Percentiles rank a stretch among this genome's conserved stretches.
These are phyloP conservation scores for Colletotrichum lentis DNA, from an alignment of 2,329 filamentous ascomycete species.

Conservation along the genomic window DNA sequence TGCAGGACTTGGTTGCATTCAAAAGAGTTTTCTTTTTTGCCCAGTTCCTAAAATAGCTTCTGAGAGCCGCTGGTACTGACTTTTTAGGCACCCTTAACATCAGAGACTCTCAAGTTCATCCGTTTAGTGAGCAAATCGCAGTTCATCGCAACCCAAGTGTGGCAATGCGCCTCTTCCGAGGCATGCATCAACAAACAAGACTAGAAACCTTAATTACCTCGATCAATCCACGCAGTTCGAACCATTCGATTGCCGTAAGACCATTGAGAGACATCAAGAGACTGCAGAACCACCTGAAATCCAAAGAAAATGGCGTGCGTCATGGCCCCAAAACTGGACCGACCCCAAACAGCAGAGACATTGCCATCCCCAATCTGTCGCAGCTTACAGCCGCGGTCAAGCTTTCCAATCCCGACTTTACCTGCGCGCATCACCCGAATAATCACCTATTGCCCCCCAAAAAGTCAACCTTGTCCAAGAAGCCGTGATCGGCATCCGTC, in stretches of 20 bases:
- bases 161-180: not conserved
- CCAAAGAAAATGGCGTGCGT: slow-evolving; percentile 16
- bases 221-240: not conserved
- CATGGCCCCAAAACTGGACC: not conserved
- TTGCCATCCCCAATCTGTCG: not conserved
- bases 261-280: not conserved
- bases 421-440: slow-evolving; percentile 23
- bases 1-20: not conserved
- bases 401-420: slow-evolving; percentile 19
- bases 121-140: not conserved
- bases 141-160: slow-evolving; percentile 20
- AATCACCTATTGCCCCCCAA: not conserved
- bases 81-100: not conserved
- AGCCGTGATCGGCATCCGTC: slow-evolving; percentile 20
- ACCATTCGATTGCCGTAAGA: not conserved
- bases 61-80: no score
- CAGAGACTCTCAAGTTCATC: not conserved
- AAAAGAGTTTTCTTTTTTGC: slow-evolving; percentile 1
- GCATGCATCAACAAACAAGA: not conserved
- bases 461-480: not conserved
- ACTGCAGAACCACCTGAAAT: not conserved
- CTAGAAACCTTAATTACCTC: not conserved
- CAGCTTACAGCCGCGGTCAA: slow-evolving; percentile 11
- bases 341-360: not conserved
- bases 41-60: slow-evolving; percentile 24